These are phyloP conservation scores for Tremellales sp. DNA, from an alignment of 1,284 basidiomycete species.

Conservation along the genomic window DNA sequence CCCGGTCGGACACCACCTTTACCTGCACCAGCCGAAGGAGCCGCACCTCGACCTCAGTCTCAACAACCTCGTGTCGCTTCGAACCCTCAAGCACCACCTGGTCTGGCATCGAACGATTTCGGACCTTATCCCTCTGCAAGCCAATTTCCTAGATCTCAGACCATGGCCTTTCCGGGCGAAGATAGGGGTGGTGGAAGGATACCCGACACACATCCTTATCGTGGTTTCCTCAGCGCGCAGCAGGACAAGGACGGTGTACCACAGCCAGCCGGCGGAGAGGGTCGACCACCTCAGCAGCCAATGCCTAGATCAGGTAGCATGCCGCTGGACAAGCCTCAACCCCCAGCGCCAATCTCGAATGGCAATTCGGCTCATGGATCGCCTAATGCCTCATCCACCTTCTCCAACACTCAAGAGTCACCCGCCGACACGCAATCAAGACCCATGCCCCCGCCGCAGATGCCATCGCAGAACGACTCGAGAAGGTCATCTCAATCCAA, in stretches of 20 bases:
- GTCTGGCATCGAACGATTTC: background rate
- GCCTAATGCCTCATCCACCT: background rate
- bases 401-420: background rate
- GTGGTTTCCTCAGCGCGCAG: constrained; percentile 12
- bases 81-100: background rate
- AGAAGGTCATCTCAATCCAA: background rate
- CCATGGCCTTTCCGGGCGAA: constrained; percentile 27
- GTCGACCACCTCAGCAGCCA: background rate
- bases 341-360: background rate
- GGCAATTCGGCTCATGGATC: too few relatives aligned
- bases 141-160: constrained; percentile 36
- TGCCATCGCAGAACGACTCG: background rate
- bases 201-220: constrained; percentile 20
- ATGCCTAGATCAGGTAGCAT: constrained; percentile 22
- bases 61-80: background rate
- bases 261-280: background rate
- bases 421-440: too few relatives aligned
- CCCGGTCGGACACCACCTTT: constrained; percentile 6
- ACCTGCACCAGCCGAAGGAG: background rate
- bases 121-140: constrained; percentile 8
- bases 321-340: constrained; percentile 14
- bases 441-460: too few relatives aligned
- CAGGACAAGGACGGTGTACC: constrained; percentile 5
- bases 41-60: background rate
- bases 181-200: constrained; percentile 6